phyloP scores from a whole-genome alignment of 192 early-diverging fungal genomes.

The Rhizophlyctis rosea region DNA sequence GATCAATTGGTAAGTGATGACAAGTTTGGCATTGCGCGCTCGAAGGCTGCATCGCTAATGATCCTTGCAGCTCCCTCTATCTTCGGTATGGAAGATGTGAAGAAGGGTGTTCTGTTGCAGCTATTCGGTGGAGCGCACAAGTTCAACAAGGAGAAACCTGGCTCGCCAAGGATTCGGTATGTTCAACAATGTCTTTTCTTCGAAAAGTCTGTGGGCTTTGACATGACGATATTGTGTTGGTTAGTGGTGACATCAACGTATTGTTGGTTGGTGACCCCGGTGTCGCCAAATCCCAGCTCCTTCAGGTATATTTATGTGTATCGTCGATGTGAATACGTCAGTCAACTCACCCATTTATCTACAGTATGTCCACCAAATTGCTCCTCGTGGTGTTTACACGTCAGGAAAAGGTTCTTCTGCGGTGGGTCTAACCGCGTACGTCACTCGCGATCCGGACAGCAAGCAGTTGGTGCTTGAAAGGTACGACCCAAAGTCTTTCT shows the following conservation, averaged over 20 bases:
- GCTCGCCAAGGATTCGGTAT: conserved; percentile 45
- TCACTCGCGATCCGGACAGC: conserved; percentile 93
- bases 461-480: conserved; percentile 92
- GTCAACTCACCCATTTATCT: too few relatives aligned
- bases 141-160: conserved; percentile 65
- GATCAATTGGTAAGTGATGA: conserved; percentile 62
- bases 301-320: conserved; percentile 48
- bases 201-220: conserved; percentile 8
- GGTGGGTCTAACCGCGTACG: conserved; percentile 93
- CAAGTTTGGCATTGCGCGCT: neutral
- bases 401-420: conserved; percentile 96
- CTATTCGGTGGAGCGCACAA: conserved; percentile 95
- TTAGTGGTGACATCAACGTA: conserved; percentile 89
- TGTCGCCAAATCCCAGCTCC: conserved; percentile 90
- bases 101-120: conserved; percentile 92
- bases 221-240: conserved; percentile 12
- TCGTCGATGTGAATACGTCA: neutral
- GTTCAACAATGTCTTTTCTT: conserved; percentile 19
- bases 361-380: conserved; percentile 85
- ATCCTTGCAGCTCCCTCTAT: conserved; percentile 84
- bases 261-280: conserved; percentile 96
- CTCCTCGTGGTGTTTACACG: conserved; percentile 93
- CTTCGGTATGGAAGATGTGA: conserved; percentile 95
- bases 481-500: conserved; percentile 28
- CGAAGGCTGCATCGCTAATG: neutral